Conservation (phyloP, 164 flowering plant genomes). For the Malania oleifera region DNA sequence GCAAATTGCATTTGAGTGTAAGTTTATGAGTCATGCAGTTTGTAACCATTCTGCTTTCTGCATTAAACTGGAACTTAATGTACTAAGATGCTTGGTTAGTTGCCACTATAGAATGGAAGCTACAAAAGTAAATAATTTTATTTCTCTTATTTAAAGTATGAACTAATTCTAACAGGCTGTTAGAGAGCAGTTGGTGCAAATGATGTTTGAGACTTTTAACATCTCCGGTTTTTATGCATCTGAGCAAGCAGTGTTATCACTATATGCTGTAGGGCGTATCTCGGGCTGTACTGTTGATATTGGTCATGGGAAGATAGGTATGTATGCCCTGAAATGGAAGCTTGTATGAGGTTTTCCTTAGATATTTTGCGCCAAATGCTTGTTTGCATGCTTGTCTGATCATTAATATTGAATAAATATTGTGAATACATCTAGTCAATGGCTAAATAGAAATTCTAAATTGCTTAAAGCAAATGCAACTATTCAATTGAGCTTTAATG, state of each 20-base stretch:
- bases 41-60: too few relatives aligned
- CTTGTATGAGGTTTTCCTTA: not conserved
- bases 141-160: not conserved
- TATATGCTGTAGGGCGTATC: conserved; percentile 97
- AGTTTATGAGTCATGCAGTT: too few relatives aligned
- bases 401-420: not conserved
- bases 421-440: too few relatives aligned
- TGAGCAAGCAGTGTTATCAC: conserved; percentile 96
- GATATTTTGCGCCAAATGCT: not conserved
- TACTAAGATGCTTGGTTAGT: too few relatives aligned
- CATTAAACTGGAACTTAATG: too few relatives aligned
- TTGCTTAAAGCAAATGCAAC: too few relatives aligned
- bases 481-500: too few relatives aligned
- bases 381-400: not conserved
- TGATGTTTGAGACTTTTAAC: conserved; percentile 98
- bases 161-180: conserved; percentile 45
- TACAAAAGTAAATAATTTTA: too few relatives aligned
- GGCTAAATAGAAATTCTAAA: too few relatives aligned
- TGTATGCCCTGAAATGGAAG: conserved; percentile 2
- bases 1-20: too few relatives aligned
- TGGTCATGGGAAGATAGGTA: conserved; percentile 98
- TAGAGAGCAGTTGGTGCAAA: conserved; percentile 87
- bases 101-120: too few relatives aligned
- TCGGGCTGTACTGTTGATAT: conserved; percentile 99
- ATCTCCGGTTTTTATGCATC: conserved; percentile 95